phyloP scores from a whole-genome alignment of 495 filamentous ascomycete genomes.

The Hypoxylon fragiforme region DNA sequence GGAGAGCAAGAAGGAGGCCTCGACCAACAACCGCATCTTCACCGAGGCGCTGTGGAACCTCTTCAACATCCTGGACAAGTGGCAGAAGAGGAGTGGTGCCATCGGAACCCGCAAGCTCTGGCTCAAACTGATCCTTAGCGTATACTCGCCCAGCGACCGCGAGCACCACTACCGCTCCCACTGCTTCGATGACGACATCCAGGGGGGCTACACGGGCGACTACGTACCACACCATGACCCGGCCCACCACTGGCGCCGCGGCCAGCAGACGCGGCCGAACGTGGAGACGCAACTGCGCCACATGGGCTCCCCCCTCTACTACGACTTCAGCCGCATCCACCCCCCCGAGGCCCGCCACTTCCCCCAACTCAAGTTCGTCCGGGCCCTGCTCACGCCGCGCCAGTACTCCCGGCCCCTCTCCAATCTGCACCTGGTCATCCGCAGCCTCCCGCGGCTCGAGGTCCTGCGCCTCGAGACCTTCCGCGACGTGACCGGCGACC shows the following conservation, averaged over 20 bases:
- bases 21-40: neutral
- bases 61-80: neutral
- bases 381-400: neutral
- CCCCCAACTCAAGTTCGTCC: conserved; percentile 1
- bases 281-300: neutral
- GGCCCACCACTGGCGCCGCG: neutral
- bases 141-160: conserved; percentile 2
- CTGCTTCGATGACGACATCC: neutral
- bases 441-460: too few relatives aligned
- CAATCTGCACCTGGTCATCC: too few relatives aligned
- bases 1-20: neutral
- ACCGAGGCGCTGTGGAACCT: neutral
- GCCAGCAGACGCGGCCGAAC: neutral
- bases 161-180: conserved; percentile 12
- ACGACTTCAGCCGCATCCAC: neutral
- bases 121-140: neutral
- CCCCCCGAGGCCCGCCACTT: neutral
- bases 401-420: conserved; percentile 6
- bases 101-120: neutral
- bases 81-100: neutral
- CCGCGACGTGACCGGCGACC: too few relatives aligned
- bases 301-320: neutral
- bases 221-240: neutral
- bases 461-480: too few relatives aligned
- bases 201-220: neutral